Evolutionary conservation across 805 yeast genomes (phyloP), one percentile per base, ranked within the genome.

Genomic region (Candida incommunis): DNA sequence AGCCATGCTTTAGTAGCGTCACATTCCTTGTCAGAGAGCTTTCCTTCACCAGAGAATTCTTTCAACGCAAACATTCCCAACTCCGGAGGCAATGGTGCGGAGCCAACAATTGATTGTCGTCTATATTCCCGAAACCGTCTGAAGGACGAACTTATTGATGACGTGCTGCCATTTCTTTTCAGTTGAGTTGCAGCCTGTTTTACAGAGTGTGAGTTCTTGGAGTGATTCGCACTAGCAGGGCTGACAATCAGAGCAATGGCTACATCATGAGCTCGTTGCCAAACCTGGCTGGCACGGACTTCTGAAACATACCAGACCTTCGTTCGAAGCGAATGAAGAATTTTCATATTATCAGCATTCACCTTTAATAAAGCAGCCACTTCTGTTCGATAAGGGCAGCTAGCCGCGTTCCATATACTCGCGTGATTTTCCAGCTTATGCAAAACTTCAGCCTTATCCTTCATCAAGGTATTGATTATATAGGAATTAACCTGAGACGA

Each of bases 221-320:
- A 11, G 20, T 4, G 5, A 13, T 25, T 25, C 27, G 7, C 13
- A 23, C 44, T 40, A 4, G 41, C 22, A 18, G 41, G 24, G 13
- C 50, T 44, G 11, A 31, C 20, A 31, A 31, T n/a, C 23, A 54
- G 44, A 3, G 56, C 41, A 11, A 43, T 3, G 2, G 58, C 57
- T 4, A 56, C 58, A 20, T 51, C 56, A 9, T 47, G 44, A 7
- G 60, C 59, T 4, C 60, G 46, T 23, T 46, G 44, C 52, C 56
- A 56, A 13, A 54, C 40, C 22, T 49, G 41, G 11, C 47, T 45
- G 16, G 47, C 42, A 18, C 59, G 45, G 4, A 56, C 48, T 29
- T 55, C 58, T 5, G 49, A 44, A 26, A 47, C 45, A 43, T 55
- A 56, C 60, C 60, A 56, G 11, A 50, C 45, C 48, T 56, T 56